Conservation (phyloP, 257 asterid species). For the Fraxinus anomala region DNA sequence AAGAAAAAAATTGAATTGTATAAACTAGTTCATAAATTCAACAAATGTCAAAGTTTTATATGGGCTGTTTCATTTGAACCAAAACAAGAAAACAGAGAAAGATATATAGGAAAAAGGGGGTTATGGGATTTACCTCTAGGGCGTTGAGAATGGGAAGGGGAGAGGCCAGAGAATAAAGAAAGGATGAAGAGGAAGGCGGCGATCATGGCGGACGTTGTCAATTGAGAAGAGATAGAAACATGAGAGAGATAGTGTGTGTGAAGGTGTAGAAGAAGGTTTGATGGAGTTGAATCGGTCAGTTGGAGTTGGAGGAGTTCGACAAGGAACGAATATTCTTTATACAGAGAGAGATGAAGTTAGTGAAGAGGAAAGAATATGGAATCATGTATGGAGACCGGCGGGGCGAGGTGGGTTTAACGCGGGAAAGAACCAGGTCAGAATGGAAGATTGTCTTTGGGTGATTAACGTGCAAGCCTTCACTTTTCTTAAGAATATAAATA, state of each 20-base stretch:
- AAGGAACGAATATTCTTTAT: slow-evolving; percentile 27
- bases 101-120: neutral
- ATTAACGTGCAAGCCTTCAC: neutral
- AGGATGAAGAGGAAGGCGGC: slow-evolving; percentile 38
- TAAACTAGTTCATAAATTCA: neutral
- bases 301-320: slow-evolving; percentile 29
- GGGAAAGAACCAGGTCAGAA: slow-evolving; percentile 29
- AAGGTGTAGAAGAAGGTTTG: neutral
- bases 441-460: neutral
- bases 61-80: neutral
- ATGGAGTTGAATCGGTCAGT: slow-evolving; percentile 29
- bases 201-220: slow-evolving; percentile 26
- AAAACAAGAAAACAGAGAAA: neutral
- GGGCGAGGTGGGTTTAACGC: slow-evolving; percentile 1
- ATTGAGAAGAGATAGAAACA: slow-evolving; percentile 12
- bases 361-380: slow-evolving; percentile 49
- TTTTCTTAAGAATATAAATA: too few species aligned
- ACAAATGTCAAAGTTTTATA: neutral
- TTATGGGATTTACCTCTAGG: slow-evolving; percentile 46
- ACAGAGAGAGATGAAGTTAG: slow-evolving; percentile 46
- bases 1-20: neutral
- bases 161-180: slow-evolving; percentile 36
- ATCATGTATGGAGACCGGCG: neutral
- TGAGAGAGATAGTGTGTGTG: slow-evolving; percentile 24
- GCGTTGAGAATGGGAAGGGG: slow-evolving; percentile 47